Evolutionary conservation across 31 red algal species (phyloP).

Genomic region (Odonthalia washingtoniensis): DNA sequence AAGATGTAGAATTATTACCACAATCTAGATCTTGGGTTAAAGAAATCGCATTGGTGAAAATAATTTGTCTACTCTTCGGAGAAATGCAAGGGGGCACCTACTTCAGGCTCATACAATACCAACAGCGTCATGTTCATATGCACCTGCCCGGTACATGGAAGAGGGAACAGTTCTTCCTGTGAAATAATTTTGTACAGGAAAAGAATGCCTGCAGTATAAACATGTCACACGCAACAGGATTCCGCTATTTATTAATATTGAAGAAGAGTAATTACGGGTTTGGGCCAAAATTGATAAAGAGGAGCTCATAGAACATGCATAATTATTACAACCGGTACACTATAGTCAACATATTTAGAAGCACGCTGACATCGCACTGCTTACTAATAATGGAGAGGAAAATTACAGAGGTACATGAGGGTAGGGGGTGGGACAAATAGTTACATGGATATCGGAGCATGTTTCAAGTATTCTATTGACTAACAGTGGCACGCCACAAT

Average conservation of each 20-base stretch:
- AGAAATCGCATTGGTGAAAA: not conserved
- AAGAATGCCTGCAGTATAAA: not conserved
- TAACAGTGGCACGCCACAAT: not conserved
- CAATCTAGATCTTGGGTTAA: not conserved
- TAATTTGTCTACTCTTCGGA: conserved; percentile 3
- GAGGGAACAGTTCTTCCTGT: not conserved
- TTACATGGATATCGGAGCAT: not conserved
- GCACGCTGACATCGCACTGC: too few species aligned
- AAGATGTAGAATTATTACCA: conserved; percentile 6
- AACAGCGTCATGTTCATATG: conserved; percentile 21
- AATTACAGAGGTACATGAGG: not conserved
- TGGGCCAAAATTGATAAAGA: not conserved
- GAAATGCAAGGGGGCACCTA: not conserved
- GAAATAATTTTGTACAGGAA: not conserved
- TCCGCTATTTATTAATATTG: not conserved
- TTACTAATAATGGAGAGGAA: not conserved
- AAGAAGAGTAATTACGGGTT: not conserved
- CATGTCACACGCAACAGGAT: not conserved
- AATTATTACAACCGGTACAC: not conserved
- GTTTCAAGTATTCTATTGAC: not conserved
- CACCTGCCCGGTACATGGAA: not conserved
- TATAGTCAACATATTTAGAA: not conserved
- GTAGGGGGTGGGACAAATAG: not conserved
- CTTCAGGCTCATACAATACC: not conserved
- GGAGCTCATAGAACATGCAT: not conserved